Evolutionary conservation across 2,329 filamentous ascomycete genomes (phyloP), one percentile per base, ranked within the genome.

Genomic region (Xylariaceae sp.): DNA sequence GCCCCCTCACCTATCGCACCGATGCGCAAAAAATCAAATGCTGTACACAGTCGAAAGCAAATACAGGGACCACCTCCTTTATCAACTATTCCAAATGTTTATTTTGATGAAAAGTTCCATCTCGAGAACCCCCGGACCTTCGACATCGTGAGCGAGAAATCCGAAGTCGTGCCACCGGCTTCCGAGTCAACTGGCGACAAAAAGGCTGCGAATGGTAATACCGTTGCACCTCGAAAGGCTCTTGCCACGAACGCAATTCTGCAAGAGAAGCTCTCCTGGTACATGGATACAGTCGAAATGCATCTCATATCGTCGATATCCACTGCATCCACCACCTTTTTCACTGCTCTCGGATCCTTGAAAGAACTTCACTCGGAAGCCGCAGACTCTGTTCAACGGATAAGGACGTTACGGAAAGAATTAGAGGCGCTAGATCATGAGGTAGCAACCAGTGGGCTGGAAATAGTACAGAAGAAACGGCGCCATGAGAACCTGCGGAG

Each of bases 271-370:
- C 79, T 99, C 10, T 97, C 94, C 0, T 99, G 94, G 94, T 99
- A 99, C 73, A 96, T 99, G 92, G 94, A 99, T 72, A 99, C 94
- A 0, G 92, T 99, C 18, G 94, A 99, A 72, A 91, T 99, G 57
- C 94, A 99, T 72, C 79, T 99, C 6, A 97, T 99, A 67, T 91
- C 90, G 37, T 96, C 92, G 0, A 99, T 99, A 63, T 97, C 93
- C 2, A 92, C 90, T 0, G 94, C 94, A 1, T 97, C 94, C 0
- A 92, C 91, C 0, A 96, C 93, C 0, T 99, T 99, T 74, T 99
- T 99, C 70, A 92, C 92, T 0, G 94, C 94, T 0, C 78, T 99
- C 0, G 93, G 94, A 0, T 96, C 92, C 0, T 78, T 99, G 39
- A 88, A 91, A 65, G 91, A 97, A 71, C 78, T 99, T 9, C 93